Evolutionary conservation across 176 grass and related monocot genomes (phyloP).

Genomic region (Triticum timopheevii): DNA sequence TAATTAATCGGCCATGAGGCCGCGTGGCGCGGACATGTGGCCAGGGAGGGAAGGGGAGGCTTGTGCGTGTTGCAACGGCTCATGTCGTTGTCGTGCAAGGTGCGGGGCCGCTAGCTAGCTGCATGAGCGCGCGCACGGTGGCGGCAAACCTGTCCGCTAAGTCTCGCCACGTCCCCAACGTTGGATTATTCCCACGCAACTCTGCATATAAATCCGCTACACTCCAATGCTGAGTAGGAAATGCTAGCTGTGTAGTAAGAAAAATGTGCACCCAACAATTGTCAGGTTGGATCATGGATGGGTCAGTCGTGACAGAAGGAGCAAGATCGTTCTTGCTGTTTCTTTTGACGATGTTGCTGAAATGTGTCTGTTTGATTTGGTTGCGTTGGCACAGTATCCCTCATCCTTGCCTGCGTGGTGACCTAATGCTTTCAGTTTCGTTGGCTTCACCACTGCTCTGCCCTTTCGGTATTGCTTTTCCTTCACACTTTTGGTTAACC

Average conservation of each 20-base stretch:
- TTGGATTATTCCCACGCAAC: slow-evolving; percentile 17
- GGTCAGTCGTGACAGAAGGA: too few species aligned
- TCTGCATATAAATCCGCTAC: not conserved
- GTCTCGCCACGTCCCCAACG: not conserved
- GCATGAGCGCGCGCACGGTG: not conserved
- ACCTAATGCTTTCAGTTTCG: too few species aligned
- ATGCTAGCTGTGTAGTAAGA: not conserved
- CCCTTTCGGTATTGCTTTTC: too few species aligned
- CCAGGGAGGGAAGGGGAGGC: not conserved
- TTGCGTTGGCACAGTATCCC: too few species aligned
- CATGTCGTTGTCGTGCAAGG: not conserved
- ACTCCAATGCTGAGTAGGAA: not conserved
- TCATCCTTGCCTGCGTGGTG: too few species aligned
- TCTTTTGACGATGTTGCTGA: too few species aligned
- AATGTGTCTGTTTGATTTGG: too few species aligned
- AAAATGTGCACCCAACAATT: not conserved
- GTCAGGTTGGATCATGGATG: not conserved
- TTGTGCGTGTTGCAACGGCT: slow-evolving; percentile 9
- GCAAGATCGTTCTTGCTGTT: too few species aligned
- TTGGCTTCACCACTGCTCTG: too few species aligned
- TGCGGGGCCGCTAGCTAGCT: not conserved
- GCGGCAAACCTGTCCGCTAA: not conserved
- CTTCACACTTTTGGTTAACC: too few species aligned
- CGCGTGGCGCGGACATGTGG: not conserved
- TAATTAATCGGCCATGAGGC: not conserved